phyloP scores from a whole-genome alignment of 129 eudicot genomes.

The Logfia minima region DNA sequence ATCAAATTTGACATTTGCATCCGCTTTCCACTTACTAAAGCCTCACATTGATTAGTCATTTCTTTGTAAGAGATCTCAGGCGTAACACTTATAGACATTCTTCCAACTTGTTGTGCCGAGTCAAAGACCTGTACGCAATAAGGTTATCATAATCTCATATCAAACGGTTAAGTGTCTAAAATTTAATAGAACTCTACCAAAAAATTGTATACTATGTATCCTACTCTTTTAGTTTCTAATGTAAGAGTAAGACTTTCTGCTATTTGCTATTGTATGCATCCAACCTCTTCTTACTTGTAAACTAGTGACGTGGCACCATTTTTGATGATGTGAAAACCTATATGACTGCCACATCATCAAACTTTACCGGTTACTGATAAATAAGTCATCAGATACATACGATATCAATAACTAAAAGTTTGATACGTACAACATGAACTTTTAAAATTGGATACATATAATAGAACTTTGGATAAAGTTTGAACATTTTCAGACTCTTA shows the following conservation, averaged over 20 bases:
- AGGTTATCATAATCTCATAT: neutral
- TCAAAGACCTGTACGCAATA: constrained; percentile 63
- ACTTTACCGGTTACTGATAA: neutral
- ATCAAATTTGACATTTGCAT: constrained; percentile 73
- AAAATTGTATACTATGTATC: neutral
- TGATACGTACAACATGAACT: neutral
- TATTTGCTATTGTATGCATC: neutral
- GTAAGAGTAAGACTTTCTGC: no score
- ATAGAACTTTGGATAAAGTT: no score
- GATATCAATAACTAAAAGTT: no score
- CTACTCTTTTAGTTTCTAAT: no score
- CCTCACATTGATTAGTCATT: constrained; percentile 83
- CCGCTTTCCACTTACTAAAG: constrained; percentile 73
- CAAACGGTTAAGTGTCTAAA: neutral
- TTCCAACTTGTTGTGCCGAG: constrained; percentile 82
- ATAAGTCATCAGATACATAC: neutral
- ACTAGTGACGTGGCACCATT: neutral
- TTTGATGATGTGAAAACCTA: neutral
- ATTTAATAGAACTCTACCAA: no score
- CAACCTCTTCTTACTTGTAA: neutral
- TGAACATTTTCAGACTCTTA: no score
- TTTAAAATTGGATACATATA: no score
- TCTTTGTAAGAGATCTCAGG: constrained; percentile 76
- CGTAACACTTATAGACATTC: constrained; percentile 64
- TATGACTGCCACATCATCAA: neutral